A percentile compares a stretch with the other conserved stretches of the same genome.
phyloP scores from a whole-genome alignment of 768 basidiomycete genomes.

The Pleurotus tuoliensis region DNA sequence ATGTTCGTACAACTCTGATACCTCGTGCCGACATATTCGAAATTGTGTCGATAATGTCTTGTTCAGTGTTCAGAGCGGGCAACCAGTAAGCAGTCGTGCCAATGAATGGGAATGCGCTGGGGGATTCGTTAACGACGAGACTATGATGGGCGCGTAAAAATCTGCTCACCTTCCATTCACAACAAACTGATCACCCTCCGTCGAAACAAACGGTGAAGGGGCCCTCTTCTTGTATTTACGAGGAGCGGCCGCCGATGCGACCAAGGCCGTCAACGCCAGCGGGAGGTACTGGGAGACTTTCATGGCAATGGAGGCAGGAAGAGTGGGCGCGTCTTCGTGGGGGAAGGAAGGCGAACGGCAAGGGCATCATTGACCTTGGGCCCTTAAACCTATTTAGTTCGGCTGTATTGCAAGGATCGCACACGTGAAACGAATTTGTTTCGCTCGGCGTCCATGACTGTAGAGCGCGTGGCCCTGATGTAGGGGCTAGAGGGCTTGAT shows the following conservation, averaged over 20 bases:
- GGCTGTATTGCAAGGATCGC: conserved; percentile 1
- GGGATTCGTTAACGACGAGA: background rate
- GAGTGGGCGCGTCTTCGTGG: conserved; percentile 8
- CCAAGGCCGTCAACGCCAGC: conserved; percentile 15
- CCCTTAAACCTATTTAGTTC: conserved; percentile 1
- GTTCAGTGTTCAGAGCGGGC: conserved; percentile 42
- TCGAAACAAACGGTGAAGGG: conserved; percentile 39
- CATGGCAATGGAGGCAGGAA: background rate
- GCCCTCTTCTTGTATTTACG: conserved; percentile 25
- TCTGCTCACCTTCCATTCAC: conserved; percentile 48
- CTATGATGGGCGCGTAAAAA: too few relatives aligned
- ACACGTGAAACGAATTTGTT: conserved; percentile 6
- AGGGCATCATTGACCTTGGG: conserved; percentile 4
- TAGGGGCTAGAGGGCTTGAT: background rate
- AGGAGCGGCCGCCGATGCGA: conserved; percentile 31
- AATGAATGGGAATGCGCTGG: conserved; percentile 36
- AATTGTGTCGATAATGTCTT: conserved; percentile 57
- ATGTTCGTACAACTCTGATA: conserved; percentile 58
- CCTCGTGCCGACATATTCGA: conserved; percentile 53
- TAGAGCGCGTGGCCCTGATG: background rate
- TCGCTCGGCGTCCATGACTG: background rate
- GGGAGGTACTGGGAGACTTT: conserved; percentile 3
- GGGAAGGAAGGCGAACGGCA: conserved; percentile 7
- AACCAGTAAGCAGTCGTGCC: conserved; percentile 73
- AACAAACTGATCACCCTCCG: conserved; percentile 40